Percentiles rank a stretch among this genome's conserved stretches.
Conservation (phyloP, 2,329 filamentous ascomycete genomes). For the Nemania abortiva region DNA sequence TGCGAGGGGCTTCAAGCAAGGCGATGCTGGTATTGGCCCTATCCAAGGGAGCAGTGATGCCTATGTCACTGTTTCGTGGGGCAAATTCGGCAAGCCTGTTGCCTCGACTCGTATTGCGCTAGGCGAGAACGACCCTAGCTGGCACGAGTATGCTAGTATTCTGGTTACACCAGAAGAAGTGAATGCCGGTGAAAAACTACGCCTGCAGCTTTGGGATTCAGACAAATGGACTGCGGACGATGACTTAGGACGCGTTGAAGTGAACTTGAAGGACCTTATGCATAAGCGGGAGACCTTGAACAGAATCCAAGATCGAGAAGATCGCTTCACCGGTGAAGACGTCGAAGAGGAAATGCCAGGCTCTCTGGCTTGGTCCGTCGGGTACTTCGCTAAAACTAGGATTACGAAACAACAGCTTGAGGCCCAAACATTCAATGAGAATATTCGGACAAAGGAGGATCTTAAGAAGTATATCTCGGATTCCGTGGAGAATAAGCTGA, state of each 20-base stretch:
- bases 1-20: constrained; percentile 78
- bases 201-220: constrained; percentile 81
- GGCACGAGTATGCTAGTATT: constrained; percentile 78
- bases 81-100: constrained; percentile 79
- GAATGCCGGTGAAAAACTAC: constrained; percentile 76
- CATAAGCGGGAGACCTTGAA: constrained; percentile 68
- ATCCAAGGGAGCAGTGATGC: constrained; percentile 74
- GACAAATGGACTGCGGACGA: constrained; percentile 80
- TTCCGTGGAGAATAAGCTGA: constrained; percentile 70
- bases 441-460: constrained; percentile 68
- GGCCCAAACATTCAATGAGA: constrained; percentile 69
- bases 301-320: constrained; percentile 71
- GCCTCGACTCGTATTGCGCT: constrained; percentile 74
- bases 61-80: constrained; percentile 80
- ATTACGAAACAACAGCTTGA: constrained; percentile 72
- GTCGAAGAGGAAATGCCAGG: constrained; percentile 76
- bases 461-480: constrained; percentile 68
- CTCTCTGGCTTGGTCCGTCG: constrained; percentile 75
- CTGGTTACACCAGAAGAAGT: constrained; percentile 77
- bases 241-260: constrained; percentile 78
- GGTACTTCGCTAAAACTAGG: constrained; percentile 76
- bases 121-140: constrained; percentile 74
- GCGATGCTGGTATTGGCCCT: constrained; percentile 72
- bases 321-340: constrained; percentile 74
- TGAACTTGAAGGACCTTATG: constrained; percentile 76